These are phyloP conservation scores for Wallacemonas sp. DNA, from an alignment of 208 protist species.

Conservation along the genomic window DNA sequence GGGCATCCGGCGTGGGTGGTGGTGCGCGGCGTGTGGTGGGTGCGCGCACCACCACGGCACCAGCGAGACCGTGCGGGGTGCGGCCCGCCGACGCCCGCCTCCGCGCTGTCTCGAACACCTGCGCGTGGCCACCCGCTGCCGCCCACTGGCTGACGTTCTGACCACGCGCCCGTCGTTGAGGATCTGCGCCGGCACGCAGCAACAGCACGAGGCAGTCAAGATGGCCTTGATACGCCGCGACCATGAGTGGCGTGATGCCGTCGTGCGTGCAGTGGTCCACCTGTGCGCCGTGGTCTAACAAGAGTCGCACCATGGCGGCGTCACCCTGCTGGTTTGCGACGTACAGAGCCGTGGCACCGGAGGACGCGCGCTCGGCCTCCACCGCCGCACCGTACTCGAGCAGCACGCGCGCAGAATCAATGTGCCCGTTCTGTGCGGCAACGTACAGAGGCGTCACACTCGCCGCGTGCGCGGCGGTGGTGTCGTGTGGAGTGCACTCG, in stretches of 20 bases:
- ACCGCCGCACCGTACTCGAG: constrained; percentile 15
- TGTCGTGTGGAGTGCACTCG: neutral
- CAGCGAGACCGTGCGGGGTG: neutral
- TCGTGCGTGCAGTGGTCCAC: constrained; percentile 10
- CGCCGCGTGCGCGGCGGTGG: neutral
- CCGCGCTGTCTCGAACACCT: neutral
- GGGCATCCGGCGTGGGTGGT: neutral
- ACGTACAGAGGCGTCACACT: constrained; percentile 29
- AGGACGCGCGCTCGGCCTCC: neutral
- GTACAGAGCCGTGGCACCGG: constrained; percentile 24
- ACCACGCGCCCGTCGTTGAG: constrained; percentile 7
- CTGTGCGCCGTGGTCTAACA: constrained; percentile 4
- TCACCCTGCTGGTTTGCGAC: constrained; percentile 26
- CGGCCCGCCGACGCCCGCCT: neutral
- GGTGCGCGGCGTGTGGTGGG: neutral
- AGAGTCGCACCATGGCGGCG: constrained; percentile 4
- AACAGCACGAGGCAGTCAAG: constrained; percentile 13
- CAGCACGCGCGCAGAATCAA: constrained; percentile 7
- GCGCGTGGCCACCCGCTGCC: constrained; percentile 8
- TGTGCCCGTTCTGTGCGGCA: constrained; percentile 28
- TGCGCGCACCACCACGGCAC: too few species aligned
- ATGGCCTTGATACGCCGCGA: constrained; percentile 32
- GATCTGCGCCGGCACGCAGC: constrained; percentile 18
- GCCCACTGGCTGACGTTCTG: constrained; percentile 26
- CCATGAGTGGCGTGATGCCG: constrained; percentile 38